Evolutionary conservation across 2,329 filamentous ascomycete genomes (phyloP), one percentile per base, ranked within the genome.

Genomic region (Scedosporium dehoogii): DNA sequence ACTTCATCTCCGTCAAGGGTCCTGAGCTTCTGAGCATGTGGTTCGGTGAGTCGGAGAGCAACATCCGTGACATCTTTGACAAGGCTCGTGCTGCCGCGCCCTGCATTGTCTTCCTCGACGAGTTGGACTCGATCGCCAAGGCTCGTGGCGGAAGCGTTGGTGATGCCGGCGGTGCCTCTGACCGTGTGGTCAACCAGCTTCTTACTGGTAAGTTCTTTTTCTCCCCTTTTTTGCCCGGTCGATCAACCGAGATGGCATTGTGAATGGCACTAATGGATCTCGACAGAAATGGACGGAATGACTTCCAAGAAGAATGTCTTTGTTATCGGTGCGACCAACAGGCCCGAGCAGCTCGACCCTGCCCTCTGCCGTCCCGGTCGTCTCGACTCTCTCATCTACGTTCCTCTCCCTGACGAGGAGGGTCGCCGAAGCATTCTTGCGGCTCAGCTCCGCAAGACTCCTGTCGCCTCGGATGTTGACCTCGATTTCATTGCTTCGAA

Each of bases 261-360:
- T 1, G 33, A 38, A 38, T 38, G 33, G 33, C 64, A 69, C 80
- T 86, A 76, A 85, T 70, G 55, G 61, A 10, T 10, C 33, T 12
- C 10, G 21, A 16, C 66, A 89, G 91, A 97, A 85, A 97, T 97
- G 93, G 93, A 97, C 69, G 93, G 93, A 71, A 97, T 97, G 93
- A 97, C 93, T 56, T 97, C 93, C 46, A 99, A 99, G 90, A 99
- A 99, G 90, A 99, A 99, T 75, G 94, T 99, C 67, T 99, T 99
- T 79, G 94, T 99, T 68, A 99, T 99, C 70, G 94, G 94, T 75
- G 94, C 94, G 56, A 99, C 94, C 77, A 99, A 99, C 83, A 86
- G 94, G 81, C 94, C 94, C 53, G 94, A 99, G 81, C 94, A 97
- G 81, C 90, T 99, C 64, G 94, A 99, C 77, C 94, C 94, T 74